A percentile compares a stretch with the other conserved stretches of the same genome.
Conservation (phyloP, 768 basidiomycete species). For the Trametes cingulata region DNA sequence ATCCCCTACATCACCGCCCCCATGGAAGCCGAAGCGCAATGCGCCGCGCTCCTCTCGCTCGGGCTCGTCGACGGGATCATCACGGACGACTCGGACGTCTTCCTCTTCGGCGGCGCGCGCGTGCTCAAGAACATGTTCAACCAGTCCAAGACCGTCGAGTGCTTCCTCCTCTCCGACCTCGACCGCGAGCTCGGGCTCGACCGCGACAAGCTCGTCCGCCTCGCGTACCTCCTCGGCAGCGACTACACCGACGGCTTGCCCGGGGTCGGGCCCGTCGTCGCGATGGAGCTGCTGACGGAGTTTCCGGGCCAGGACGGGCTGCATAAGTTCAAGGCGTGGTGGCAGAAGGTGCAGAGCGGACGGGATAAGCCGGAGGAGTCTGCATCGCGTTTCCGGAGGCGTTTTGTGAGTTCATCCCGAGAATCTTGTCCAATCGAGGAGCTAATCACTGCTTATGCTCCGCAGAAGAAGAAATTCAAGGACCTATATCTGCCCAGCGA, state of each 20-base stretch:
- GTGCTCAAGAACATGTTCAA: constrained; percentile 99
- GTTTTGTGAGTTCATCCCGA: constrained; percentile 69
- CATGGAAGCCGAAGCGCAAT: constrained; percentile 99
- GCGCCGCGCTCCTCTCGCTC: constrained; percentile 84
- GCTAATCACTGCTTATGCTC: not conserved
- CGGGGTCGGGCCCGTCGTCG: constrained; percentile 93
- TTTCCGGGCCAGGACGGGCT: constrained; percentile 87
- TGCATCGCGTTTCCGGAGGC: constrained; percentile 73
- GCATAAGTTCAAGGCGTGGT: constrained; percentile 91
- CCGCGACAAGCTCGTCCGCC: constrained; percentile 79
- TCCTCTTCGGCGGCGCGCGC: constrained; percentile 93
- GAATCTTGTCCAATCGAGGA: too few relatives aligned
- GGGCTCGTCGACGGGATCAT: constrained; percentile 95
- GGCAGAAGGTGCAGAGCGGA: constrained; percentile 89
- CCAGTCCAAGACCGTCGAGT: constrained; percentile 97
- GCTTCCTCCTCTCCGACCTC: constrained; percentile 84
- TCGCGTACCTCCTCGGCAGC: constrained; percentile 94
- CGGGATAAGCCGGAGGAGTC: constrained; percentile 77
- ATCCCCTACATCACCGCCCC: constrained; percentile 99
- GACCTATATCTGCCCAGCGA: constrained; percentile 75
- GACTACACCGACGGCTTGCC: constrained; percentile 94
- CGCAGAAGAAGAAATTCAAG: constrained; percentile 88
- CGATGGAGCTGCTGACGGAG: constrained; percentile 93
- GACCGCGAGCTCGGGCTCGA: constrained; percentile 85
- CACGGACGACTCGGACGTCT: constrained; percentile 98